Base-by-base conservation (phyloP, 306 rosid species). In the Cicer pinnatifidum region DNA sequence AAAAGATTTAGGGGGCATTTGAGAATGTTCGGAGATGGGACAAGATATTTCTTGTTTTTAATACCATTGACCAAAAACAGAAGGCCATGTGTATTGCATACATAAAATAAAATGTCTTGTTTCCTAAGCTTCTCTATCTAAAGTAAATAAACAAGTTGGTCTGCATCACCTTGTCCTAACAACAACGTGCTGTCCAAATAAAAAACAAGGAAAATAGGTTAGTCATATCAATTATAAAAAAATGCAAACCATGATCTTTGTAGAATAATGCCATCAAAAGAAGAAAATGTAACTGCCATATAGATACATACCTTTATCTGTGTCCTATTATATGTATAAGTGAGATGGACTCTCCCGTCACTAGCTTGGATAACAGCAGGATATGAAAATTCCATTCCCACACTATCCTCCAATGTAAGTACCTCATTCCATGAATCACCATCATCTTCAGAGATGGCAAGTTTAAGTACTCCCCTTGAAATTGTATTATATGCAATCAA, bases 281-380 rank as follows among this genome's bases (percentile, higher is more conserved):
- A 75, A 57, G 45, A 68, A 58, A 12, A 23, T 43, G 77, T 63
- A 63, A 66, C 51, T 66, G n/a, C 47, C 20, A 67, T 3, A 66
- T 44, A 82, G 52, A 61, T 83, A 89, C 91, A 91, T 93, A 91
- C 98, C 98, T 93, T 93, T 28, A 93, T 86, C 76, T 91, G 98
- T 54, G 90, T 86, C 78, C 97, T 89, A 41, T 89, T 88, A 58
- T 88, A 91, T 63, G 98, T 89, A 86, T 93, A 93, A 5, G 93
- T 91, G 80, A 93, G 82, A 83, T 93, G 98, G 44, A 93, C 76
- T 72, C 64, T 69, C 6, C 86, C 97, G 67, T 93, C 98, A 67
- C 89, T 88, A 16, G 88, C 93, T 85, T 91, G 89, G 54, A 93
- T 93, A 83, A 91, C 90, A 75, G 98, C 98, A 71, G 98, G 98